Evolutionary conservation across 2,329 filamentous ascomycete species (phyloP), one percentile per base, ranked within the genome.

Genomic region (Alternaria gansuensis): DNA sequence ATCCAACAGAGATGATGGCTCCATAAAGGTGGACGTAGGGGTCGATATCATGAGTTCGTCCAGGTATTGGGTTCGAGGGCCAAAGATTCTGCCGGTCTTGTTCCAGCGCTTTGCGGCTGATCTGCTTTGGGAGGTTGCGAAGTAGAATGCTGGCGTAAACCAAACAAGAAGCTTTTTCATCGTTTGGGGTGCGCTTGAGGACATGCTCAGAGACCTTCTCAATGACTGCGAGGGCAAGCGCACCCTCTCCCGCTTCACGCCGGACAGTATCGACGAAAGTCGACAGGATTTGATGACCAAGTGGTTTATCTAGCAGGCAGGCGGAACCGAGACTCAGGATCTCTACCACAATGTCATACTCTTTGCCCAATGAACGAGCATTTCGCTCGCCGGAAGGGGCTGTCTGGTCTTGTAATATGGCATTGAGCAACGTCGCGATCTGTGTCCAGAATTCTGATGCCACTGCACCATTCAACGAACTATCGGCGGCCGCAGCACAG

Each of bases 341-440:
- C 17, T 85, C 88, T 14, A 88, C 82, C 24, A 90, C 79, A 51
- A 90, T 86, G 8, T 90, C 87, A 64, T 91, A 93, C 55, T 92
- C 88, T 10, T 87, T 85, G 13, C 89, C 86, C 53, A 88, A 74
- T 34, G 86, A 80, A 31, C 71, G 64, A 6, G 71, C 68, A 13
- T 57, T 61, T 9, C 62, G 69, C 29, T 73, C 72, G 14, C 63
- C 69, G 1, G 67, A 55, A 45, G 72, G 66, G 2, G 65, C 57
- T 3, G 60, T 29, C 23, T 65, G 59, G 28, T 72, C 68, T 29
- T 69, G 51, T n/a, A 77, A 36, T 8, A 70, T 73, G 4, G 58
- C 28, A 31, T 67, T 66, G 2, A 71, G 50, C 10, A 73, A 48
- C 5, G 52, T 36, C 7, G 64, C 70, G 11, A 74, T 63, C n/a